Base-by-base conservation (phyloP, 2,329 filamentous ascomycete genomes). In the Trichoderma pleuroti region DNA sequence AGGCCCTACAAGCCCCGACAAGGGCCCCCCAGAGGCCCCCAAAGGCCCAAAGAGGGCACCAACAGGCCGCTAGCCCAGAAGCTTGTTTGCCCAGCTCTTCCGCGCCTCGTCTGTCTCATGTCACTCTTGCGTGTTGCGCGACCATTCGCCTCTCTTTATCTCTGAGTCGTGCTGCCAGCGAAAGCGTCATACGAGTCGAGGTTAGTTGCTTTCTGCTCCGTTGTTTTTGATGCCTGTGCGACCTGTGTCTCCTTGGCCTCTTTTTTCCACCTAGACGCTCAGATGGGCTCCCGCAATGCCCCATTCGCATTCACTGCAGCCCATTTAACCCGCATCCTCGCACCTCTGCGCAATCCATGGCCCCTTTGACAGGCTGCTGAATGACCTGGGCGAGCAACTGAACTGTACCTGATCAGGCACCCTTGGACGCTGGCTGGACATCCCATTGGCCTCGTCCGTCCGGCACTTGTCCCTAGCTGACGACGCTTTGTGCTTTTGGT, bases 61-160 rank as follows among this genome's bases (percentile, higher is more conserved):
- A 69, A 10, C 39, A 10, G 56, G 30, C 14, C 56, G 28, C 46
- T 49, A 42, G 66, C 32, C 42, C 52, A 34, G 65, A 68, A 57
- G 65, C 65, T 68, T 68, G 65, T 68, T 68, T 60, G 52, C 54
- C 49, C 66, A 68, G 56, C 56, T 68, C 42, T 61, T 42, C 49
- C 54, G 49, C 57, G 46, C 65, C 56, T 68, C 56, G 28, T n/a
- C 49, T 39, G 24, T 39, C 59, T 62, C 56, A 69, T 69, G 57
- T 69, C 67, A 62, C 39, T 62, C 30, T 69, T 69, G 59, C 67
- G 67, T 69, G 57, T 62, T 39, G 28, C 67, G 67, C 67, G 32
- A 69, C 67, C 28, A 69, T 69, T 69, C 67, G 67, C 67, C 67
- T 69, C 59, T 46, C 28, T 60, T 60, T 59, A 46, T 59, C 54